Evolutionary conservation across 2,329 filamentous ascomycete species (phyloP).

Genomic region (Orbilia javanica): DNA sequence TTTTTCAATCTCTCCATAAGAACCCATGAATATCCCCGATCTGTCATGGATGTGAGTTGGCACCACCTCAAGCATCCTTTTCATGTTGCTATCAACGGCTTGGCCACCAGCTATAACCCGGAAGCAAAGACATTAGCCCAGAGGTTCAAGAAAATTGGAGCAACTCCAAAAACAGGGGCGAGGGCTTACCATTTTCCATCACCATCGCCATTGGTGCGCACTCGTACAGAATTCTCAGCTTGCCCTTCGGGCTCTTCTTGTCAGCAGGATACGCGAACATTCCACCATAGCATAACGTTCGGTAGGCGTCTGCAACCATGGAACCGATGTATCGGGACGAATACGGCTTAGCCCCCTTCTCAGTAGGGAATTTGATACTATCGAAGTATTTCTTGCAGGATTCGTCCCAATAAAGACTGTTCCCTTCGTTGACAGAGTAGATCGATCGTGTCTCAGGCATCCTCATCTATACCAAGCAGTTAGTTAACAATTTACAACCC

Average conservation of each 20-base stretch:
- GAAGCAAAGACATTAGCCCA: background rate
- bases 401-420: constrained; percentile 95
- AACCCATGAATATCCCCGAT: constrained; percentile 96
- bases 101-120: constrained; percentile 80
- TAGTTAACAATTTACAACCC: constrained; percentile 27
- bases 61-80: constrained; percentile 86
- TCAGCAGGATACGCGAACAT: constrained; percentile 98
- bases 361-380: constrained; percentile 82
- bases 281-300: constrained; percentile 92
- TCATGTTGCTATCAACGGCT: constrained; percentile 91
- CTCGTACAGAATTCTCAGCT: constrained; percentile 96
- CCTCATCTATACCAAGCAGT: constrained; percentile 71
- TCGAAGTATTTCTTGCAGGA: constrained; percentile 88
- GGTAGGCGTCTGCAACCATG: constrained; percentile 99
- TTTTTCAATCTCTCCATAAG: constrained; percentile 94
- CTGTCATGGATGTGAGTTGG: constrained; percentile 95
- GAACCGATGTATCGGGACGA: constrained; percentile 93
- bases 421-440: constrained; percentile 99
- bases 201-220: constrained; percentile 99
- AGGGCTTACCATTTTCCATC: constrained; percentile 86
- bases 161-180: background rate
- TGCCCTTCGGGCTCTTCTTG: constrained; percentile 98
- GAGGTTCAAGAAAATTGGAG: background rate
- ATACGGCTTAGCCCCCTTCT: constrained; percentile 84
- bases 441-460: constrained; percentile 85